A percentile compares a stretch with the other conserved stretches of the same genome.
Conservation (phyloP, 169 alveolate genomes). For the Eimeria maxima region DNA sequence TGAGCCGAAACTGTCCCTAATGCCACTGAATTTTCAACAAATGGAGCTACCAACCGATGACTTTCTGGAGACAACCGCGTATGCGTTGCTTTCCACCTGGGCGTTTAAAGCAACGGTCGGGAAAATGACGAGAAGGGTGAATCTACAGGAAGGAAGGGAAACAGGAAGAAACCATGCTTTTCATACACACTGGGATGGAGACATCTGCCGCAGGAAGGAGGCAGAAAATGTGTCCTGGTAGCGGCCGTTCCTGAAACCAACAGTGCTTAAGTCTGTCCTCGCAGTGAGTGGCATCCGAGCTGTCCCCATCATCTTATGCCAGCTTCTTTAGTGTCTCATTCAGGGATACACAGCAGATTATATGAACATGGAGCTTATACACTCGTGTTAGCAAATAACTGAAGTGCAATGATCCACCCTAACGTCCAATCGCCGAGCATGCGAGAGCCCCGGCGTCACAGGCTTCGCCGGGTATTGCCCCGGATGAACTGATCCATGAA, state of each 20-base stretch:
- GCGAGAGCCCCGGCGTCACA: conserved; percentile 22
- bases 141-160: neutral
- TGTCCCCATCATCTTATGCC: conserved; percentile 33
- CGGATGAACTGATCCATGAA: neutral
- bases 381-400: neutral
- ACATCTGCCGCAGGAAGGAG: neutral
- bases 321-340: neutral
- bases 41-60: neutral
- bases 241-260: neutral
- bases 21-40: neutral
- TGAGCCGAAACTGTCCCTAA: neutral
- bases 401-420: conserved; percentile 1
- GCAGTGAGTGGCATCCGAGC: neutral
- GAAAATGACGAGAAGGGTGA: neutral
- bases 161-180: neutral
- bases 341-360: neutral
- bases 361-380: neutral
- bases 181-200: neutral
- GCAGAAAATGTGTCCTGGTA: neutral
- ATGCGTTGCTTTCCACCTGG: neutral
- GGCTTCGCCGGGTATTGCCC: neutral
- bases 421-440: conserved; percentile 57
- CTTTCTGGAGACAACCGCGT: neutral
- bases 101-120: neutral
- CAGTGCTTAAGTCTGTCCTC: neutral